phyloP scores from a whole-genome alignment of 2,329 filamentous ascomycete species.

The Dichotomopilus funicola region DNA sequence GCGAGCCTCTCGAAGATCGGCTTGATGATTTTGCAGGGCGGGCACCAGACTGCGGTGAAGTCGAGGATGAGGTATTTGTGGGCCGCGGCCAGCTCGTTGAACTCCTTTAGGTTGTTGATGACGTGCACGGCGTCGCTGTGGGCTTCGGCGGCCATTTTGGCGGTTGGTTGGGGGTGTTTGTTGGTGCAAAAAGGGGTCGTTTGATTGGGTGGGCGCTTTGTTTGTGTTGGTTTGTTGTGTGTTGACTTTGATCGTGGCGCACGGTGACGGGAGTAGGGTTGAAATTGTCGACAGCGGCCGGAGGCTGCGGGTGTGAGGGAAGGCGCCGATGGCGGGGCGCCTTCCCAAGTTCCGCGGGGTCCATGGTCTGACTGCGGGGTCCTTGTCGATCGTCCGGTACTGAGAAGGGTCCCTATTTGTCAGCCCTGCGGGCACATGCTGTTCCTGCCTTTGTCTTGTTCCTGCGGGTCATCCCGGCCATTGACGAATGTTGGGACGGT shows the following conservation, averaged over 20 bases:
- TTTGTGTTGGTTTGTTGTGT: too few species aligned
- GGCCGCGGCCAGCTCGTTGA: slow-evolving; percentile 33
- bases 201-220: not conserved
- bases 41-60: slow-evolving; percentile 48
- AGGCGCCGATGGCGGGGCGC: too few species aligned
- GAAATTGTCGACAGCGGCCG: too few species aligned
- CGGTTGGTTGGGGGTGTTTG: not conserved
- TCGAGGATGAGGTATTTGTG: slow-evolving; percentile 40
- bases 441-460: too few species aligned
- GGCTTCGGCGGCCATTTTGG: slow-evolving; percentile 12
- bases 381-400: too few species aligned
- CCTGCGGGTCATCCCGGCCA: too few species aligned
- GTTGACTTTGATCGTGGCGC: too few species aligned
- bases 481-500: too few species aligned
- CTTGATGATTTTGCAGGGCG: slow-evolving; percentile 43
- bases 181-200: not conserved
- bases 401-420: not conserved
- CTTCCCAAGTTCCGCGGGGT: too few species aligned
- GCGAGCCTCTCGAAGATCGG: slow-evolving; percentile 42
- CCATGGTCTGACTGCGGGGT: too few species aligned
- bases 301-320: too few species aligned
- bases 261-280: too few species aligned
- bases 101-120: slow-evolving; percentile 22
- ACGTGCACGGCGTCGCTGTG: slow-evolving; percentile 7
- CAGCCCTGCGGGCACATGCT: not conserved